These are phyloP conservation scores for Diaporthe citriasiana DNA, from an alignment of 2,329 filamentous ascomycete species.

Conservation along the genomic window DNA sequence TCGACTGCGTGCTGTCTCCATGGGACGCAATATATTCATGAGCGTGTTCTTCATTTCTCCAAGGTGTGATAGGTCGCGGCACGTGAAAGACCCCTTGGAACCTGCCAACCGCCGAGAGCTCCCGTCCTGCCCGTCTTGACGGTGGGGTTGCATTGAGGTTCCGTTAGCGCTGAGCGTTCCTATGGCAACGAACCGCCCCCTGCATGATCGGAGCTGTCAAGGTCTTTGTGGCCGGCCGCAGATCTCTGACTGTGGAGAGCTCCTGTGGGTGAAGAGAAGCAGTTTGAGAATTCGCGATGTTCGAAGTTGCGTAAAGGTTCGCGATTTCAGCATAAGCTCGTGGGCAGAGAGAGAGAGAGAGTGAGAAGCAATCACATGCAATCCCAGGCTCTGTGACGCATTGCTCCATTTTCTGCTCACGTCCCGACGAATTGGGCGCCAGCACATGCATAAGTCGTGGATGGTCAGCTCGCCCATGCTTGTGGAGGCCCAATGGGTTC, in stretches of 20 bases:
- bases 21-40: not conserved
- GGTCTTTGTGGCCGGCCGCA: slow-evolving; percentile 29
- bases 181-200: slow-evolving; percentile 36
- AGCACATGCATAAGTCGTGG: slow-evolving; percentile 44
- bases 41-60: not conserved
- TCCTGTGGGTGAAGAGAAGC: not conserved
- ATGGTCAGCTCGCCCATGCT: slow-evolving; percentile 39
- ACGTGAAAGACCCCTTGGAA: slow-evolving; percentile 23
- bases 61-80: not conserved
- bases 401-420: not conserved
- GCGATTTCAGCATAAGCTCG: not conserved
- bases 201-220: slow-evolving; percentile 34
- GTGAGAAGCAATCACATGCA: slow-evolving; percentile 10
- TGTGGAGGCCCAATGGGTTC: slow-evolving; percentile 46
- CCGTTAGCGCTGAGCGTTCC: slow-evolving; percentile 37
- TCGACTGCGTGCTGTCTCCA: too few species aligned
- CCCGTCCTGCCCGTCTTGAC: slow-evolving; percentile 11
- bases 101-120: slow-evolving; percentile 24
- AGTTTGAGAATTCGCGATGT: not conserved
- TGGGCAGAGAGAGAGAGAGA: not conserved
- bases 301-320: not conserved
- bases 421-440: slow-evolving; percentile 30
- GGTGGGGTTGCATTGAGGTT: slow-evolving; percentile 34
- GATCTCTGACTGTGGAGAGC: slow-evolving; percentile 40
- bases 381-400: slow-evolving; percentile 3